Conservation (phyloP, 2,329 filamentous ascomycete genomes). For the Ophiocordyceps camponoti-floridani region DNA sequence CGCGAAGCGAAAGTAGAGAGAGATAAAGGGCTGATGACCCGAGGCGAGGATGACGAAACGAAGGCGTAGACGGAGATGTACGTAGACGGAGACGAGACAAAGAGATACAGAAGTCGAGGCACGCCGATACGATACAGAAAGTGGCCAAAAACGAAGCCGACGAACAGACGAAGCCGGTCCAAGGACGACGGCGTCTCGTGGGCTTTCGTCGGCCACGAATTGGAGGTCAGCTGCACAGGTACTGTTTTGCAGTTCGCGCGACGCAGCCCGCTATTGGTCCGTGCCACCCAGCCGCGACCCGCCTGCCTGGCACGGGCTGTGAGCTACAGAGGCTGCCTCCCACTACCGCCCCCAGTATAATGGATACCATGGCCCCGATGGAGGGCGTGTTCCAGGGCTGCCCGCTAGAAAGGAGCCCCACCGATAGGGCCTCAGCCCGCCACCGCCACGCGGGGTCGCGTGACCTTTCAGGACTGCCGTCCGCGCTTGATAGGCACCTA, state of each 20-base stretch:
- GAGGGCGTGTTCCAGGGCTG: too few species aligned
- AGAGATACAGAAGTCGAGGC: too few species aligned
- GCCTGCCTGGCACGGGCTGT: conserved; percentile 3
- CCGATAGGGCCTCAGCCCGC: too few species aligned
- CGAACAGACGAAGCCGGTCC: too few species aligned
- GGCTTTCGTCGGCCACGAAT: conserved; percentile 3
- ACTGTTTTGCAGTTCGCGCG: conserved; percentile 5
- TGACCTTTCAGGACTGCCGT: too few species aligned
- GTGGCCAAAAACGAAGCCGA: too few species aligned
- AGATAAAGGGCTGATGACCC: background rate
- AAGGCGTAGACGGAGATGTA: background rate
- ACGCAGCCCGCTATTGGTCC: conserved; percentile 2
- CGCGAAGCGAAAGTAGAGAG: background rate
- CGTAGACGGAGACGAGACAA: background rate
- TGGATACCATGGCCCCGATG: too few species aligned
- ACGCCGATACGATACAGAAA: too few species aligned
- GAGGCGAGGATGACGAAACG: background rate
- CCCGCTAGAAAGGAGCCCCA: too few species aligned
- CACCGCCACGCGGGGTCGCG: too few species aligned
- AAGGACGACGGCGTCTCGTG: conserved; percentile 1
- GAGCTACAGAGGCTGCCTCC: background rate
- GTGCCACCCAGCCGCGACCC: conserved; percentile 1
- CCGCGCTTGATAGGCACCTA: too few species aligned
- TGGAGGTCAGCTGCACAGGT: conserved; percentile 7
- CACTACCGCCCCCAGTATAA: too few species aligned